Conservation (phyloP, 208 protist species). For the Leishmania tarentolae region DNA sequence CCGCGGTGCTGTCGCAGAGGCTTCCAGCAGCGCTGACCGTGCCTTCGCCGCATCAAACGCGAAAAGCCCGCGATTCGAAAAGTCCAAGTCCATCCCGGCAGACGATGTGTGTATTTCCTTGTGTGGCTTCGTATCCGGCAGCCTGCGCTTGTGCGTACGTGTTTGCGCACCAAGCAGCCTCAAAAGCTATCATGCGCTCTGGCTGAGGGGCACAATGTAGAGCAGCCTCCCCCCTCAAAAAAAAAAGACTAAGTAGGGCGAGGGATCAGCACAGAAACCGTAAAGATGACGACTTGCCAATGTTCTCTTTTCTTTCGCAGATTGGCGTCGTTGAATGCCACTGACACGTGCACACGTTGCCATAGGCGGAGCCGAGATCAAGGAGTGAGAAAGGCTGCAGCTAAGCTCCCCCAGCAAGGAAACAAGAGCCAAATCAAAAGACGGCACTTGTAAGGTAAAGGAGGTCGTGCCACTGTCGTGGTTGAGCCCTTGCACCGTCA, state of each 20-base stretch:
- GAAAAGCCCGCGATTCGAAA: constrained; percentile 69
- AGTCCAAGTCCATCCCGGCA: constrained; percentile 66
- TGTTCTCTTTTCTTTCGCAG: not conserved
- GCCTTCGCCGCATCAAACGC: constrained; percentile 66
- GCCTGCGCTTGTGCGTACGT: not conserved
- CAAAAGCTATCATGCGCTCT: not conserved
- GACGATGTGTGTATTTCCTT: not conserved
- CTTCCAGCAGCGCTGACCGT: constrained; percentile 4
- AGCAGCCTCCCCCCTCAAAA: too few species aligned
- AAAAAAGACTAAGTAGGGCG: not conserved
- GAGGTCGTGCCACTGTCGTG: not conserved
- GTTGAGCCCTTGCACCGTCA: not conserved
- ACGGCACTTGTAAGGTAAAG: not conserved
- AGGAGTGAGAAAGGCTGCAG: not conserved
- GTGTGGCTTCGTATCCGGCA: not conserved
- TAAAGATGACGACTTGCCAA: not conserved
- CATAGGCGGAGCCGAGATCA: not conserved
- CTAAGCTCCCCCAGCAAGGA: not conserved
- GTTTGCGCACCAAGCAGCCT: not conserved
- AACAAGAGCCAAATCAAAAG: not conserved
- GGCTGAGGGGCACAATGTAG: not conserved
- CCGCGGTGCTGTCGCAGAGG: not conserved
- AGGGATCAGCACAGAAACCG: not conserved
- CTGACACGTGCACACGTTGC: not conserved
- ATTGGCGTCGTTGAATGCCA: not conserved